phyloP scores from a whole-genome alignment of 2,329 filamentous ascomycete genomes.

The Aspergillus sojae region DNA sequence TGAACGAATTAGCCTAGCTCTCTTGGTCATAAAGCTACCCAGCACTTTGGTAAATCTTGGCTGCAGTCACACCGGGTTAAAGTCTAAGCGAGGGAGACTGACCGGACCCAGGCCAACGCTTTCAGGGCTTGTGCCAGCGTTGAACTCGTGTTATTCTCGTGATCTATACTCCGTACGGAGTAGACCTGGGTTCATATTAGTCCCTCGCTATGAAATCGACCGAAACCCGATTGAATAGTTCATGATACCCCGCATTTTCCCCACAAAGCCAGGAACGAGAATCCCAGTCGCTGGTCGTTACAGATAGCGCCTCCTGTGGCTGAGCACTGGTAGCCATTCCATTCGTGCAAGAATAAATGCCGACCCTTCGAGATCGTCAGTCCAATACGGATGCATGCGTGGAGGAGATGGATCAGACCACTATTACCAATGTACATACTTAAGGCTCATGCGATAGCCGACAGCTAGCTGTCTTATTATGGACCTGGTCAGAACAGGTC shows the following conservation, averaged over 20 bases:
- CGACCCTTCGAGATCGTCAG: neutral
- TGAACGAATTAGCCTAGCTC: too few relatives aligned
- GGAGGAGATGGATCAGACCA: neutral
- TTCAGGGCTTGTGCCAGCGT: neutral
- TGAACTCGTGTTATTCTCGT: neutral
- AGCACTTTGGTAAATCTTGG: too few relatives aligned
- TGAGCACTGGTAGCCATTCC: neutral
- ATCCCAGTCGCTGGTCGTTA: neutral
- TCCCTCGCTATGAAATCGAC: neutral
- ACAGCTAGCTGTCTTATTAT: slow-evolving; percentile 8
- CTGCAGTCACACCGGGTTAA: too few relatives aligned
- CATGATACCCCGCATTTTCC: neutral
- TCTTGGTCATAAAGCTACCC: too few relatives aligned
- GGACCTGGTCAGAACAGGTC: neutral
- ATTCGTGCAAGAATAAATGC: neutral
- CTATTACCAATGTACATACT: slow-evolving; percentile 2
- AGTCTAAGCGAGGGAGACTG: too few relatives aligned
- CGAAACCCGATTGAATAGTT: neutral
- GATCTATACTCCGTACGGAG: neutral
- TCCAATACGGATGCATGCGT: neutral
- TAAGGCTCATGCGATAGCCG: slow-evolving; percentile 8
- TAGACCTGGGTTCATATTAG: neutral
- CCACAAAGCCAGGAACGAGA: neutral
- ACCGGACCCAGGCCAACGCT: neutral
- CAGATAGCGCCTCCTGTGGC: neutral